These are phyloP conservation scores for Phytophthora fragariae DNA, from an alignment of 352 stramenopile genomes.

Conservation along the genomic window DNA sequence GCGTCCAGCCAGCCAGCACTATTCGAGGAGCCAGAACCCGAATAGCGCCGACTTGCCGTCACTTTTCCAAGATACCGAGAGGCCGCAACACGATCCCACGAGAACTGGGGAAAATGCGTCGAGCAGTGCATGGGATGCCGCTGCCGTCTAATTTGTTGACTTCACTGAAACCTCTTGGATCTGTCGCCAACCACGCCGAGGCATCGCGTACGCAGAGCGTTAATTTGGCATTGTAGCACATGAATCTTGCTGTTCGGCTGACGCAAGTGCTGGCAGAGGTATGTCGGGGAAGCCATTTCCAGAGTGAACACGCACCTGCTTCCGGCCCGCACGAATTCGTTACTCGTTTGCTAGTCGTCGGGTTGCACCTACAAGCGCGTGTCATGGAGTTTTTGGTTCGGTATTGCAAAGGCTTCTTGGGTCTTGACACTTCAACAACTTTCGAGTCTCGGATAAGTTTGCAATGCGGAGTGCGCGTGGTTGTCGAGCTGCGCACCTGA, in stretches of 20 bases:
- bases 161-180: slow-evolving; percentile 13
- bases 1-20: slow-evolving; percentile 10
- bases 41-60: not conserved
- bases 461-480: not conserved
- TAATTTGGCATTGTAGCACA: not conserved
- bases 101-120: slow-evolving; percentile 9
- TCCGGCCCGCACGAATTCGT: not conserved
- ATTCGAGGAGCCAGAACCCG: slow-evolving; percentile 13
- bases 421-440: not conserved
- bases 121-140: slow-evolving; percentile 20
- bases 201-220: not conserved
- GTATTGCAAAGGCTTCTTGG: not conserved
- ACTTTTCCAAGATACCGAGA: not conserved
- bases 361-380: not conserved
- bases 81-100: slow-evolving; percentile 16
- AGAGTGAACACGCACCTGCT: not conserved
- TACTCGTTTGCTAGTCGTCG: not conserved
- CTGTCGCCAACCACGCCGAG: not conserved
- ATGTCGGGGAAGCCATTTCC: not conserved
- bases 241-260: not conserved
- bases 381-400: not conserved
- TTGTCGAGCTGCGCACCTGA: not conserved
- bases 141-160: slow-evolving; percentile 10
- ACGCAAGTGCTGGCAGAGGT: slow-evolving; percentile 4
- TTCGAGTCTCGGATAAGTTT: not conserved